These are phyloP conservation scores for Trichosphaerium sp. DNA, from an alignment of 78 protist species.

Conservation along the genomic window DNA sequence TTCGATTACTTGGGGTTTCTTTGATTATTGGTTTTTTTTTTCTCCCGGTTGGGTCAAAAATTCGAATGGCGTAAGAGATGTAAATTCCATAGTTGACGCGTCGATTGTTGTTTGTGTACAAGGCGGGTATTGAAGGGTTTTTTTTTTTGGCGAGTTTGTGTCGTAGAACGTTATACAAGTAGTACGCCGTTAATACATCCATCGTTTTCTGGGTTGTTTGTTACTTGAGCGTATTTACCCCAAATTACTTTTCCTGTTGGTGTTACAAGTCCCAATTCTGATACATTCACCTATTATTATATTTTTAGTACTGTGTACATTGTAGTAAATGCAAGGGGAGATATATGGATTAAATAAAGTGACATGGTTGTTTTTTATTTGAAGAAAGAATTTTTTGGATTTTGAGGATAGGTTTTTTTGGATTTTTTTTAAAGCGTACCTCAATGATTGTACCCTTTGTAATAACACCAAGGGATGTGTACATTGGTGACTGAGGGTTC, in stretches of 20 bases:
- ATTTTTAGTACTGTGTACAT: neutral
- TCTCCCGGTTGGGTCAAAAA: too few relatives aligned
- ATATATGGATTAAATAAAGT: neutral
- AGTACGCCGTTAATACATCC: conserved; percentile 98
- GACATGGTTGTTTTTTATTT: neutral
- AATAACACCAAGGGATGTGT: conserved; percentile 95
- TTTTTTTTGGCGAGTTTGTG: too few relatives aligned
- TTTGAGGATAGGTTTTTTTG: too few relatives aligned
- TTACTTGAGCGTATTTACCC: conserved; percentile 97
- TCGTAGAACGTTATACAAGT: conserved; percentile 93
- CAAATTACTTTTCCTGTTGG: conserved; percentile 97
- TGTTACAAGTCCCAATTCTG: conserved; percentile 97
- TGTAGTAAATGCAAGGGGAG: neutral
- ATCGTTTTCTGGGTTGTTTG: conserved; percentile 98
- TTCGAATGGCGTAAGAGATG: too few relatives aligned
- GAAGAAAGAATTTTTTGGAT: too few relatives aligned
- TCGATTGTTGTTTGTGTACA: too few relatives aligned
- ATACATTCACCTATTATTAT: conserved; percentile 77
- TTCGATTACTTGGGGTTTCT: too few relatives aligned
- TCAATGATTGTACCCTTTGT: conserved; percentile 99
- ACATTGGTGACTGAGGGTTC: conserved; percentile 87
- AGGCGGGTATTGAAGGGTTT: too few relatives aligned
- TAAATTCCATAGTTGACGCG: too few relatives aligned
- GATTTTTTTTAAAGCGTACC: conserved; percentile 18
- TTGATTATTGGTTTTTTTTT: too few relatives aligned